Conservation (phyloP, 139 green algal genomes). For the Spirogloea muscicola region DNA sequence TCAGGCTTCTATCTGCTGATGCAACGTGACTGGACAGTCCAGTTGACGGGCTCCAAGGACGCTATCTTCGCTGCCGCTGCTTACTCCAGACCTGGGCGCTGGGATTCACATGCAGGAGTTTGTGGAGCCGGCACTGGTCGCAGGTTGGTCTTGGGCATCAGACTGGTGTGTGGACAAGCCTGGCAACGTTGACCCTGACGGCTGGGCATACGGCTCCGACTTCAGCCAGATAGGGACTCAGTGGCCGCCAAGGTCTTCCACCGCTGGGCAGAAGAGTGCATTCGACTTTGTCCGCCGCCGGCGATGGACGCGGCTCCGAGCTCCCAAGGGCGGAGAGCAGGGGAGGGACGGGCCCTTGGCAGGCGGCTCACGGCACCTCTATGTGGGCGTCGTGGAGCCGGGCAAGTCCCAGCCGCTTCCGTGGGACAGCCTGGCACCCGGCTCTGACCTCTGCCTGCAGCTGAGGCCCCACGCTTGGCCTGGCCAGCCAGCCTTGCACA, state of each 20-base stretch:
- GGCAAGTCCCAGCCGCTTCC: conserved; percentile 10
- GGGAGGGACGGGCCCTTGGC: too few species aligned
- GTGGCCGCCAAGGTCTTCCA: conserved; percentile 36
- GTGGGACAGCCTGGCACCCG: conserved; percentile 21
- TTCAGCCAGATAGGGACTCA: conserved; percentile 31
- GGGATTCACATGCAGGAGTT: too few species aligned
- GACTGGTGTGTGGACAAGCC: conserved; percentile 62
- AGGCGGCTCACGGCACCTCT: too few species aligned
- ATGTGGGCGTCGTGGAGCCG: conserved; percentile 22
- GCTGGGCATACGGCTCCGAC: conserved; percentile 63
- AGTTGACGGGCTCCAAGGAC: too few species aligned
- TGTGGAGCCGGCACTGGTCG: too few species aligned
- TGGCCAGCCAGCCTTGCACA: too few species aligned
- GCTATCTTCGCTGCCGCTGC: too few species aligned
- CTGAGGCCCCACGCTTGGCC: conserved; percentile 15
- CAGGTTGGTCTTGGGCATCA: conserved; percentile 71
- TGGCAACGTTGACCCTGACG: conserved; percentile 59
- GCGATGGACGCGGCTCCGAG: conserved; percentile 57
- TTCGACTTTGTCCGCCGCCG: conserved; percentile 57
- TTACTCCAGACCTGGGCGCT: too few species aligned
- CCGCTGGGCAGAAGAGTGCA: background rate
- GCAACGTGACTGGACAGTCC: too few species aligned
- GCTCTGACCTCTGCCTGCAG: conserved; percentile 39
- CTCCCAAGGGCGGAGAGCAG: too few species aligned
- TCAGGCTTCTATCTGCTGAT: too few species aligned